Percentiles rank a stretch among this genome's conserved stretches.
These are phyloP conservation scores for Aspergillus terreus DNA, from an alignment of 2,329 filamentous ascomycete species.

Conservation along the genomic window DNA sequence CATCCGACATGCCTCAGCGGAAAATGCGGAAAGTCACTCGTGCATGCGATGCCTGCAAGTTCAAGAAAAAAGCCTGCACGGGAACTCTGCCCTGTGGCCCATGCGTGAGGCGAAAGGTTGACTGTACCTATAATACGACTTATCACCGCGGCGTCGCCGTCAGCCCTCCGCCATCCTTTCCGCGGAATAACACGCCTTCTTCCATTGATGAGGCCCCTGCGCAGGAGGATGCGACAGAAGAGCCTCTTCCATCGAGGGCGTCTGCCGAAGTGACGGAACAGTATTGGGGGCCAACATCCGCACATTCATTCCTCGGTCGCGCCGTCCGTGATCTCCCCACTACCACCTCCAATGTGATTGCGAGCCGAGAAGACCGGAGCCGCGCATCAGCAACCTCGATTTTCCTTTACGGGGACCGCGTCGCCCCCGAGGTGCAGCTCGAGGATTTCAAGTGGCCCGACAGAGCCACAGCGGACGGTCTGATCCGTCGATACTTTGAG, in stretches of 20 bases:
- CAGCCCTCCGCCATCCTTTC: slow-evolving; percentile 14
- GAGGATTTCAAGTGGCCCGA: slow-evolving; percentile 17
- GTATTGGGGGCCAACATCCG: slow-evolving; percentile 22
- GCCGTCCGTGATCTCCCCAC: slow-evolving; percentile 16
- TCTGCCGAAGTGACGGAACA: slow-evolving; percentile 14
- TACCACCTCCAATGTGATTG: slow-evolving; percentile 8
- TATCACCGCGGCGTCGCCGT: slow-evolving; percentile 20
- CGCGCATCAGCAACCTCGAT: slow-evolving; percentile 11
- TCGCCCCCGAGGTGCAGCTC: slow-evolving; percentile 7
- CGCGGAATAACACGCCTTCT: not conserved
- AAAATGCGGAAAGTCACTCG: slow-evolving; percentile 23
- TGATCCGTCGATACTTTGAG: slow-evolving; percentile 22
- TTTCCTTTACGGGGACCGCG: slow-evolving; percentile 19
- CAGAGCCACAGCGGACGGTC: slow-evolving; percentile 5
- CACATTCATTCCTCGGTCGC: slow-evolving; percentile 21
- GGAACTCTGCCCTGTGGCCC: slow-evolving; percentile 20
- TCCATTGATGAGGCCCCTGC: not conserved
- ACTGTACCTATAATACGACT: slow-evolving; percentile 19
- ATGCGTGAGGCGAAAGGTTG: slow-evolving; percentile 12
- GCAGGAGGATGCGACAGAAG: not conserved
- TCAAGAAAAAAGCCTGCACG: slow-evolving; percentile 23
- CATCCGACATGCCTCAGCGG: slow-evolving; percentile 22
- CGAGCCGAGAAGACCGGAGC: not conserved
- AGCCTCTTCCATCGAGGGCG: not conserved
- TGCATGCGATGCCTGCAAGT: slow-evolving; percentile 22